These are phyloP conservation scores for Penicillium flavigenum DNA, from an alignment of 495 filamentous ascomycete genomes.

Conservation along the genomic window DNA sequence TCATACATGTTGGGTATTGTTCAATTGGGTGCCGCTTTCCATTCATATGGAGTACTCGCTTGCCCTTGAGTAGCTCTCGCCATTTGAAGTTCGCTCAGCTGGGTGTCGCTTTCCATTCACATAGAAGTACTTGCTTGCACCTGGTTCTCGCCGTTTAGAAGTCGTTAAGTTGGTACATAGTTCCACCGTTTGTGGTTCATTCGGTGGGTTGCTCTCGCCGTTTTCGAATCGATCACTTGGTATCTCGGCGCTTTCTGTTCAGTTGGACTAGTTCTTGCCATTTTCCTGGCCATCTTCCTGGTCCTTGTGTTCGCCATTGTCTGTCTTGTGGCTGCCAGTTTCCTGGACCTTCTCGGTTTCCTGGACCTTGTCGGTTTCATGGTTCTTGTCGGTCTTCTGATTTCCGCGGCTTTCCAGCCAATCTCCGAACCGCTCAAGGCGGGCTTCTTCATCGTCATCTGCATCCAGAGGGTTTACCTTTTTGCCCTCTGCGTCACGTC, in stretches of 20 bases:
- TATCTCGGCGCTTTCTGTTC: neutral
- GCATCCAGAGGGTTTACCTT: neutral
- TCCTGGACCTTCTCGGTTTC: too few relatives aligned
- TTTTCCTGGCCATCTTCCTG: neutral
- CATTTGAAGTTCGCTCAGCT: neutral
- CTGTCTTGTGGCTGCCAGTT: neutral
- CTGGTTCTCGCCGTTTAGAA: neutral
- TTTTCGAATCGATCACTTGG: neutral
- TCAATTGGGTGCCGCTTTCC: neutral
- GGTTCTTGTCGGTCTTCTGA: neutral
- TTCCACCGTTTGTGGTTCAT: neutral
- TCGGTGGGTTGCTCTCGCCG: neutral
- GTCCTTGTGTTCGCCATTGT: neutral
- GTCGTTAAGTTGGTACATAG: neutral
- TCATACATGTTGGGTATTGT: constrained; percentile 7
- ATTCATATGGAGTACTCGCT: neutral
- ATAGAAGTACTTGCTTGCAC: too few relatives aligned
- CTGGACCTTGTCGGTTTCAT: neutral
- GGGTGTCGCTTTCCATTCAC: too few relatives aligned
- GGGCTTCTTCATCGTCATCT: constrained; percentile 37
- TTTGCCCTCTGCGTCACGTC: constrained; percentile 29
- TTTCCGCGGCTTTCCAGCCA: constrained; percentile 50
- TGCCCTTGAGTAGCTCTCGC: neutral
- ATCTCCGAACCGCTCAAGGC: constrained; percentile 55
- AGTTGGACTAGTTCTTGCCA: neutral